Evolutionary conservation across 2,329 filamentous ascomycete genomes (phyloP).

Genomic region (Colletotrichum sp.): DNA sequence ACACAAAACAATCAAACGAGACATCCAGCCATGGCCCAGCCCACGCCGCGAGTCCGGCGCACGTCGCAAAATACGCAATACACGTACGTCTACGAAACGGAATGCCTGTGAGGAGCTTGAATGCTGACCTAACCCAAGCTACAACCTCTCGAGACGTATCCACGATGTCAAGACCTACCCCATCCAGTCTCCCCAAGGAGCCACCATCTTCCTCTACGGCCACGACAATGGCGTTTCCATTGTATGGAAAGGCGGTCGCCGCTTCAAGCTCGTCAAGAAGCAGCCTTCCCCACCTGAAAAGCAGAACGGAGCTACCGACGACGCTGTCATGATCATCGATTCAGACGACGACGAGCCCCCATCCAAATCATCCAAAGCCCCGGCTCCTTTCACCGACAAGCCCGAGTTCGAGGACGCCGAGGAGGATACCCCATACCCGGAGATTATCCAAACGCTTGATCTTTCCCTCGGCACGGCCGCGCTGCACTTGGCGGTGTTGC

Average conservation of each 20-base stretch:
- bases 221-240: constrained; percentile 67
- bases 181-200: constrained; percentile 65
- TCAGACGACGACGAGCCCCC: constrained; percentile 61
- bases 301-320: constrained; percentile 55
- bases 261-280: constrained; percentile 55
- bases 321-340: constrained; percentile 66
- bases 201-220: constrained; percentile 65
- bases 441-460: constrained; percentile 64
- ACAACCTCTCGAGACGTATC: constrained; percentile 61
- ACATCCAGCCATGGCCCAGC: constrained; percentile 24
- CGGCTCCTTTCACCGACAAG: constrained; percentile 49
- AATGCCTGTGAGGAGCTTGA: neutral
- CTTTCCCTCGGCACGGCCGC: constrained; percentile 62
- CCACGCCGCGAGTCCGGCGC: constrained; percentile 45
- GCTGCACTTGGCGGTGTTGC: constrained; percentile 59
- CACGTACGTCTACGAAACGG: constrained; percentile 39
- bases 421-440: constrained; percentile 52
- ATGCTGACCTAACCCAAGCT: constrained; percentile 42
- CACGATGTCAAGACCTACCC: constrained; percentile 67
- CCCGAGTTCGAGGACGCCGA: constrained; percentile 61
- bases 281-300: constrained; percentile 39
- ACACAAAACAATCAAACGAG: neutral
- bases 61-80: constrained; percentile 54
- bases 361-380: constrained; percentile 31
- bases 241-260: constrained; percentile 65